phyloP scores from a whole-genome alignment of 164 flowering plant genomes.

The Sedum album region DNA sequence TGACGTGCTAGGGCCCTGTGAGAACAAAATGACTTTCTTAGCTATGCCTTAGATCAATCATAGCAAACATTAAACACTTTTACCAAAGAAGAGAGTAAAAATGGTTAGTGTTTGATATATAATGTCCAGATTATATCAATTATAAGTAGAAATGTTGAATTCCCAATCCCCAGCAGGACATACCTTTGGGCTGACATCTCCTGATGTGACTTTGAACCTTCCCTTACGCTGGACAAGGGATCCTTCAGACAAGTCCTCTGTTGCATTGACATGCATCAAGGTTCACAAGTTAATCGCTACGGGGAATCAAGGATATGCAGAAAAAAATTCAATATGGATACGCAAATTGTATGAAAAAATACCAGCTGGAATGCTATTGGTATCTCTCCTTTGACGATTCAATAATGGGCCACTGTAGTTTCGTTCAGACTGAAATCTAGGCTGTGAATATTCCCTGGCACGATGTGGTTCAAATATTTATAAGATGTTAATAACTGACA shows the following conservation, averaged over 20 bases:
- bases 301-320: background rate
- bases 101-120: background rate
- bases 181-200: conserved; percentile 69
- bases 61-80: conserved; percentile 3
- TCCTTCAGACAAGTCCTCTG: conserved; percentile 66
- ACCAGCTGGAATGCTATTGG: conserved; percentile 45
- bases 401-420: conserved; percentile 69
- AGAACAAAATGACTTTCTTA: conserved; percentile 21
- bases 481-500: background rate
- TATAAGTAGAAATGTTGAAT: no score
- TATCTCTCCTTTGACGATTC: conserved; percentile 53
- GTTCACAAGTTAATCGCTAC: background rate
- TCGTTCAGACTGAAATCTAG: conserved; percentile 43
- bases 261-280: conserved; percentile 22
- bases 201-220: conserved; percentile 83
- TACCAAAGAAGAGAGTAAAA: background rate
- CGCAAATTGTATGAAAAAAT: background rate
- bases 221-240: conserved; percentile 70
- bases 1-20: conserved; percentile 49
- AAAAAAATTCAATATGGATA: conserved; percentile 5
- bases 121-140: background rate
- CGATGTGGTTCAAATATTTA: conserved; percentile 10
- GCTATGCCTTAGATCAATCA: conserved; percentile 19
- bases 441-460: conserved; percentile 48
- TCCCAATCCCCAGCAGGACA: background rate